phyloP scores from a whole-genome alignment of 1,139 yeast genomes.

The Wickerhamomyces sp. region DNA sequence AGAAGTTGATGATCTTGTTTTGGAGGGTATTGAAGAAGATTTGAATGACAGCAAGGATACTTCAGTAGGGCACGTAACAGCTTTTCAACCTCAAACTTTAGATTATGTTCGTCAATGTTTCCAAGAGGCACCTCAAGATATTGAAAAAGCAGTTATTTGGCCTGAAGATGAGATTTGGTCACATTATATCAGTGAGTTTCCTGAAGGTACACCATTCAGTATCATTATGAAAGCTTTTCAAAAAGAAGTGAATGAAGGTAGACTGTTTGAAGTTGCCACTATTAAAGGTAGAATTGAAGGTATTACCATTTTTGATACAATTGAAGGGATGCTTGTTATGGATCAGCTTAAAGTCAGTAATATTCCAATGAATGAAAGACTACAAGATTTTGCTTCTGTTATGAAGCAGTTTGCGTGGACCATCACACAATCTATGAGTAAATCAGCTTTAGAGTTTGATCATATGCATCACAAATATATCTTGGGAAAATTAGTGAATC shows the following conservation, averaged over 20 bases:
- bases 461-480: slow-evolving; percentile 8
- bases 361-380: slow-evolving; percentile 45
- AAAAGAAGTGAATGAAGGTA: slow-evolving; percentile 31
- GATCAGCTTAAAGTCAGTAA: slow-evolving; percentile 58
- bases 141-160: slow-evolving; percentile 60
- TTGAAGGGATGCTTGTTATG: slow-evolving; percentile 31
- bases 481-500: not conserved
- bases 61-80: slow-evolving; percentile 55
- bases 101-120: slow-evolving; percentile 40
- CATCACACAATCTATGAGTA: slow-evolving; percentile 18
- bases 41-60: slow-evolving; percentile 1
- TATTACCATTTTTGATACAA: slow-evolving; percentile 41
- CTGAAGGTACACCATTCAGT: slow-evolving; percentile 40
- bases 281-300: slow-evolving; percentile 40
- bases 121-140: slow-evolving; percentile 39
- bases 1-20: slow-evolving; percentile 6
- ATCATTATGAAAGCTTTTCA: slow-evolving; percentile 46
- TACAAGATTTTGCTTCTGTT: slow-evolving; percentile 15
- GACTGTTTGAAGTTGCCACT: slow-evolving; percentile 37
- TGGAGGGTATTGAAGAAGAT: slow-evolving; percentile 28
- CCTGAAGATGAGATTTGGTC: slow-evolving; percentile 61
- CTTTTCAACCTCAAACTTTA: slow-evolving; percentile 42
- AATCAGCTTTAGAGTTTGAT: slow-evolving; percentile 29
- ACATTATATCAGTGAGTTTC: slow-evolving; percentile 50
- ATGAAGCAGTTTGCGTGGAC: slow-evolving; percentile 12